Evolutionary conservation across 192 early-diverging fungal species (phyloP), one percentile per base, ranked within the genome.

Genomic region (Phycomyces nitens): DNA sequence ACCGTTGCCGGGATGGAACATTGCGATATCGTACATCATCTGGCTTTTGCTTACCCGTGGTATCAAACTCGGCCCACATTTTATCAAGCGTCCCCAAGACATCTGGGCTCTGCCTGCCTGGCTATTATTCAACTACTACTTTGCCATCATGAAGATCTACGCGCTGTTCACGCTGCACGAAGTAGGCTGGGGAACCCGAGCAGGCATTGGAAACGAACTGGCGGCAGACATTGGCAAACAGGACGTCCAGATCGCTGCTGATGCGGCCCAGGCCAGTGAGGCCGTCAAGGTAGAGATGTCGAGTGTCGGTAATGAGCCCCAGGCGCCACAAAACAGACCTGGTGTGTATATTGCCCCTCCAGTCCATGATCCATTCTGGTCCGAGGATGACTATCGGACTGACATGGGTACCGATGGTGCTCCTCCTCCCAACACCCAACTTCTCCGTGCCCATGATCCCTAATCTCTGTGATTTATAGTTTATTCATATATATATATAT

Each of bases 81-180:
- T 89, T 57, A 74, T 85, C 34, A 72, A 69, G 20, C 75, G 88
- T 5, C 88, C 88, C 16, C 81, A 81, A 44, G 88, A 89, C 73
- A 57, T 88, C 7, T 77, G 87, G 38, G 77, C 69, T 55, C 61
- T 89, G 10, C 88, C 88, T 1, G 78, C 79, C 7, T 88, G 83
- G 79, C 66, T 89, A n/a, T 63, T 87, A 16, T 89, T 89, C 68
- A 85, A 84, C 26, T 86, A 88, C 43, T 87, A 85, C 52, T 89
- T 89, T 64, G 86, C 86, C 12, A 73, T 83, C 59, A 83, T 81
- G 79, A 88, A 88, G 55, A 63, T 89, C 21, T 88, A 88, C 64
- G 86, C 85, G 14, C 72, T 89, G 9, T 89, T 86, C 53, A 89
- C 88, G 7, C 60, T 88, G 14, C 88, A 89, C 68, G 77, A 84